A percentile compares a stretch with the other conserved stretches of the same genome.
Evolutionary conservation across 305 asterid genomes (phyloP).

Genomic region (Fraxinus sp.): DNA sequence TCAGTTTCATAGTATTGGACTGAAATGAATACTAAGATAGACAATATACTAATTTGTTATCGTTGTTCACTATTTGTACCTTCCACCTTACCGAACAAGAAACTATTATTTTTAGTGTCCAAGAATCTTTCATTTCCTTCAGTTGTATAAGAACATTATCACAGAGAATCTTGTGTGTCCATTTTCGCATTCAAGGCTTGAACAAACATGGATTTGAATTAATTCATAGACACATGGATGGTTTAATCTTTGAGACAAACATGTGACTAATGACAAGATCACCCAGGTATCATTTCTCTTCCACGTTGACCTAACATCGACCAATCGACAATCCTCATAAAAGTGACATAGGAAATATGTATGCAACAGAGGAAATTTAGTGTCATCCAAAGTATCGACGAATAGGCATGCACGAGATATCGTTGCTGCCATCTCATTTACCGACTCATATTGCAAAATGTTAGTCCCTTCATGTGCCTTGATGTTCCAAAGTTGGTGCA

Average conservation of each 20-base stretch:
- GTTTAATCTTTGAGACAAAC: not conserved
- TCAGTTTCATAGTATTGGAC: not conserved
- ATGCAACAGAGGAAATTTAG: not conserved
- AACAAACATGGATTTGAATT: not conserved
- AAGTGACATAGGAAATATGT: not conserved
- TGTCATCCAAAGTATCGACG: not conserved
- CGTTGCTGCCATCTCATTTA: not conserved
- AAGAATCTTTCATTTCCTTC: constrained; percentile 4
- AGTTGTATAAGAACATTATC: not conserved
- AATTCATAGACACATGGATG: not conserved
- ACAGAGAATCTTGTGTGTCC: not conserved
- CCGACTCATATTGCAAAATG: not conserved
- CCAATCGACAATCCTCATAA: not conserved
- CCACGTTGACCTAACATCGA: not conserved
- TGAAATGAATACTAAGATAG: not conserved
- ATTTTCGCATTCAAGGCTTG: not conserved
- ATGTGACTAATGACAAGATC: not conserved
- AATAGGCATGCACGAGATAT: not conserved
- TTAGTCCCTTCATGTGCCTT: not conserved
- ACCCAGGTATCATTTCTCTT: not conserved
- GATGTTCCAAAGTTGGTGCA: not conserved
- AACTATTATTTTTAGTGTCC: not conserved
- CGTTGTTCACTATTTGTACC: not conserved
- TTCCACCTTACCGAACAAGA: not conserved
- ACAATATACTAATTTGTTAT: not conserved